Conservation (phyloP, 2,329 filamentous ascomycete genomes). For the Nothophaeocryptopus gaeumannii region DNA sequence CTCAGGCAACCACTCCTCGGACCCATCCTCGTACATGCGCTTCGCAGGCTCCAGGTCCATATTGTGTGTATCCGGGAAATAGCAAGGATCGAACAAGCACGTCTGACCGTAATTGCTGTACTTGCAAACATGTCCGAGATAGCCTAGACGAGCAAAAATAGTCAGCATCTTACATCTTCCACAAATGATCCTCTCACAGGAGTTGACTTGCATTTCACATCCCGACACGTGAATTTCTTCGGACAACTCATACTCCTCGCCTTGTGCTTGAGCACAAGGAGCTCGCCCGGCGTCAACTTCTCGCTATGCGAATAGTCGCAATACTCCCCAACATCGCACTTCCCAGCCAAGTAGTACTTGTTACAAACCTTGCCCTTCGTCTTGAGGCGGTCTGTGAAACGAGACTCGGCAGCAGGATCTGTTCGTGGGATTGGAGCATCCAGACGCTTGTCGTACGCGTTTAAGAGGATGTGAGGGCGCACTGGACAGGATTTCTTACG, state of each 20-base stretch:
- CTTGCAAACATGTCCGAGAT: constrained; percentile 43
- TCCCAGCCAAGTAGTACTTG: constrained; percentile 36
- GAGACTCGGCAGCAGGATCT: constrained; percentile 29
- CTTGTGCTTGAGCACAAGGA: constrained; percentile 42
- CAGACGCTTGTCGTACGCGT: constrained; percentile 43
- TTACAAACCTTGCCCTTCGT: constrained; percentile 38
- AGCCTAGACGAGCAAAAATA: constrained; percentile 30
- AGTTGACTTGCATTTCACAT: constrained; percentile 36
- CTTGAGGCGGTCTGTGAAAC: constrained; percentile 31
- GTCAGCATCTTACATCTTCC: too few relatives aligned
- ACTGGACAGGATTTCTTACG: constrained; percentile 27
- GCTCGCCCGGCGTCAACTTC: constrained; percentile 37
- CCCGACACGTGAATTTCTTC: constrained; percentile 17
- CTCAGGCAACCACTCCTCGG: constrained; percentile 28
- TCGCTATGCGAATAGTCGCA: constrained; percentile 45
- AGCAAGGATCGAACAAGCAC: constrained; percentile 40
- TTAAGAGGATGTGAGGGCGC: constrained; percentile 41
- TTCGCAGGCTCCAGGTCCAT: constrained; percentile 27
- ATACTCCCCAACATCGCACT: constrained; percentile 40
- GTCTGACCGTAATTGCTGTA: constrained; percentile 31
- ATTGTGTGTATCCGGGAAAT: constrained; percentile 39
- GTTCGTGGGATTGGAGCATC: constrained; percentile 38
- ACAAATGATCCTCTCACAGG: too few relatives aligned
- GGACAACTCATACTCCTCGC: constrained; percentile 42
- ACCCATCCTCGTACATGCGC: constrained; percentile 30